These are phyloP conservation scores for Boletus coccyginus DNA, from an alignment of 768 basidiomycete genomes.

Conservation along the genomic window DNA sequence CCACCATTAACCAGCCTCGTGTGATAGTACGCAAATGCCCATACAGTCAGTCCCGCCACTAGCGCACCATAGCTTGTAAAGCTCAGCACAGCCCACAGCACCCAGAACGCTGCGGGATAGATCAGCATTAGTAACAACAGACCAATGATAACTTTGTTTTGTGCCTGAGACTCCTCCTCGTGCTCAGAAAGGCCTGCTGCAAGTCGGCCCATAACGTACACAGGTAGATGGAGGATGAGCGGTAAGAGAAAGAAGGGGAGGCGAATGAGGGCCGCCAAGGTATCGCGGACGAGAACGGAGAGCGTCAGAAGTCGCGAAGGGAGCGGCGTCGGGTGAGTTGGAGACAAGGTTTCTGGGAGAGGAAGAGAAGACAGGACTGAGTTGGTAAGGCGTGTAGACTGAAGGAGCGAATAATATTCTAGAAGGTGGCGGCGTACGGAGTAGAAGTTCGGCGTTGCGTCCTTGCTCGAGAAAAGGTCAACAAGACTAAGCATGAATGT, in stretches of 20 bases:
- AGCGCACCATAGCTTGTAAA: constrained; percentile 73
- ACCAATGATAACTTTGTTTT: constrained; percentile 94
- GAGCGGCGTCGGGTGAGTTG: constrained; percentile 61
- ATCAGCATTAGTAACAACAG: constrained; percentile 68
- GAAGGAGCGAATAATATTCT: constrained; percentile 84
- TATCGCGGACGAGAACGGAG: constrained; percentile 73
- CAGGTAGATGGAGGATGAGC: constrained; percentile 77
- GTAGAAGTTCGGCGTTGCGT: constrained; percentile 57
- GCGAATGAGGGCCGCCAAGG: constrained; percentile 62
- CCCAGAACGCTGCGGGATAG: constrained; percentile 83
- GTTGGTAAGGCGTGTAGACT: constrained; percentile 81
- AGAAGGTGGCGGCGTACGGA: constrained; percentile 68
- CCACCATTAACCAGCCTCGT: constrained; percentile 80
- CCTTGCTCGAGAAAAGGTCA: constrained; percentile 77
- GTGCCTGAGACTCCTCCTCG: constrained; percentile 93
- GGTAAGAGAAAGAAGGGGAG: constrained; percentile 92
- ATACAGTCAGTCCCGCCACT: constrained; percentile 65
- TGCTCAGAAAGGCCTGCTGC: constrained; percentile 75
- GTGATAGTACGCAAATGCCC: constrained; percentile 83
- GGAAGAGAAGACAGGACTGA: constrained; percentile 80
- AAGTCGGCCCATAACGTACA: constrained; percentile 76
- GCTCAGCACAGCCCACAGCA: constrained; percentile 81
- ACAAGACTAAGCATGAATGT: constrained; percentile 59
- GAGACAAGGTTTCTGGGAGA: constrained; percentile 81
- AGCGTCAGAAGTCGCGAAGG: constrained; percentile 85